Conservation (phyloP, 2,329 filamentous ascomycete genomes). For the Parastagonospora nodorum region DNA sequence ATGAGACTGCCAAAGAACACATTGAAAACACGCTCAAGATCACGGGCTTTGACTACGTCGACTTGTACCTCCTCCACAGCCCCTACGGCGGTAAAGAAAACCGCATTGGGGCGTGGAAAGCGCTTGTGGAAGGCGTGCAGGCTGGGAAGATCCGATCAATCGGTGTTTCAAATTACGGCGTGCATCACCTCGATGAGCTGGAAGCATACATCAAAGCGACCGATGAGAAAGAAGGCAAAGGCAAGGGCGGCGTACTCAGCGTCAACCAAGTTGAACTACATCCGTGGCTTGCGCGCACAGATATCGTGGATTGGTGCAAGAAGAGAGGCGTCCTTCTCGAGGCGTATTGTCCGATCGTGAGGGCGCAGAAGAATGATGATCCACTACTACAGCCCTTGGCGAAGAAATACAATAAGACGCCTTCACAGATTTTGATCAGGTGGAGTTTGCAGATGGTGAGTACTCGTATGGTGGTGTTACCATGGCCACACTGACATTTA, state of each 20-base stretch:
- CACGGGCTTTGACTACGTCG: conserved; percentile 71
- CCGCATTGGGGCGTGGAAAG: conserved; percentile 58
- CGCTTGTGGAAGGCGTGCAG: conserved; percentile 59
- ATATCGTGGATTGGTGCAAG: conserved; percentile 79
- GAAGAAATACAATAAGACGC: conserved; percentile 63
- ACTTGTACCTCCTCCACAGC: conserved; percentile 64
- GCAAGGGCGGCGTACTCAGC: conserved; percentile 72
- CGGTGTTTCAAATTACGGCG: conserved; percentile 61
- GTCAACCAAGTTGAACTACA: conserved; percentile 86
- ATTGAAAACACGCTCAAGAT: conserved; percentile 56
- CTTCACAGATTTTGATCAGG: conserved; percentile 63
- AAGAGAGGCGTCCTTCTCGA: conserved; percentile 56
- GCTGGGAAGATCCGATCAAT: conserved; percentile 59
- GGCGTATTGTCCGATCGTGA: conserved; percentile 55
- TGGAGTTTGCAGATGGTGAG: conserved; percentile 58
- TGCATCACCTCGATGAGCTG: conserved; percentile 60
- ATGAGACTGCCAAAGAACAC: conserved; percentile 65
- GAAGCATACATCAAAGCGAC: conserved; percentile 63
- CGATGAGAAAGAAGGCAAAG: conserved; percentile 66
- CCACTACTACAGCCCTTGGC: conserved; percentile 56
- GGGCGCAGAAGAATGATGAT: conserved; percentile 57
- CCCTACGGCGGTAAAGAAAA: conserved; percentile 58
- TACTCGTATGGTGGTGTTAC: background rate
- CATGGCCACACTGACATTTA: background rate
- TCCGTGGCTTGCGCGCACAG: conserved; percentile 80